These are phyloP conservation scores for Craterostigma plantagineum DNA, from an alignment of 257 asterid species.

Conservation along the genomic window DNA sequence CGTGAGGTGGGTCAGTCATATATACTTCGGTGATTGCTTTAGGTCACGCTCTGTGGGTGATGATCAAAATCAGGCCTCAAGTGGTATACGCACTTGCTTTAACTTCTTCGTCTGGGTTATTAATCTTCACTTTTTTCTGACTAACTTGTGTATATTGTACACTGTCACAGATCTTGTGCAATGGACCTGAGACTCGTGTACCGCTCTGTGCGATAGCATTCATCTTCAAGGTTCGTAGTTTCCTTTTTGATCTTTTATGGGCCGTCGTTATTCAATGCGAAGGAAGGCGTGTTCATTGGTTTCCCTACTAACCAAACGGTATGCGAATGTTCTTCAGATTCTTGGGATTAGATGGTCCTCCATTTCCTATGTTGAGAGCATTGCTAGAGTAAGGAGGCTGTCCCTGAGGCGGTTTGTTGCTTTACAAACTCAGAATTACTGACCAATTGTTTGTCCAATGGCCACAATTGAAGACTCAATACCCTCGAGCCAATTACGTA, in stretches of 20 bases:
- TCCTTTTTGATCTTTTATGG: too few species aligned
- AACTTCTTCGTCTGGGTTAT: neutral
- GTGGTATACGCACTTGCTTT: conserved; percentile 39
- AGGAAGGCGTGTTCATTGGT: too few species aligned
- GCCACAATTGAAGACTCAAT: conserved; percentile 63
- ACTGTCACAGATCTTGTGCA: conserved; percentile 51
- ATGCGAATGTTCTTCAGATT: conserved; percentile 22
- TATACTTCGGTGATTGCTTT: conserved; percentile 68
- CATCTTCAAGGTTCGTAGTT: conserved; percentile 46
- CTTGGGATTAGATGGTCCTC: conserved; percentile 75
- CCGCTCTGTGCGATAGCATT: conserved; percentile 70
- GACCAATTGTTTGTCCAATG: conserved; percentile 91
- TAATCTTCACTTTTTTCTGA: too few species aligned
- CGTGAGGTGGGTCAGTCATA: conserved; percentile 94
- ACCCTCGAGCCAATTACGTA: conserved; percentile 70
- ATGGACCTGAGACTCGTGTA: conserved; percentile 91
- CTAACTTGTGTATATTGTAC: too few species aligned
- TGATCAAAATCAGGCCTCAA: conserved; percentile 83
- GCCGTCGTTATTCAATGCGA: too few species aligned
- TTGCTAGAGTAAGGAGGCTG: conserved; percentile 79
- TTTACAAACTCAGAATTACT: conserved; percentile 60
- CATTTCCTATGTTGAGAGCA: conserved; percentile 81
- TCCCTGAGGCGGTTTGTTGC: conserved; percentile 81
- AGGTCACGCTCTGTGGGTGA: conserved; percentile 71
- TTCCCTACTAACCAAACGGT: too few species aligned